Evolutionary conservation across 768 basidiomycete genomes (phyloP).

Genomic region (Lepiota subincarnata): DNA sequence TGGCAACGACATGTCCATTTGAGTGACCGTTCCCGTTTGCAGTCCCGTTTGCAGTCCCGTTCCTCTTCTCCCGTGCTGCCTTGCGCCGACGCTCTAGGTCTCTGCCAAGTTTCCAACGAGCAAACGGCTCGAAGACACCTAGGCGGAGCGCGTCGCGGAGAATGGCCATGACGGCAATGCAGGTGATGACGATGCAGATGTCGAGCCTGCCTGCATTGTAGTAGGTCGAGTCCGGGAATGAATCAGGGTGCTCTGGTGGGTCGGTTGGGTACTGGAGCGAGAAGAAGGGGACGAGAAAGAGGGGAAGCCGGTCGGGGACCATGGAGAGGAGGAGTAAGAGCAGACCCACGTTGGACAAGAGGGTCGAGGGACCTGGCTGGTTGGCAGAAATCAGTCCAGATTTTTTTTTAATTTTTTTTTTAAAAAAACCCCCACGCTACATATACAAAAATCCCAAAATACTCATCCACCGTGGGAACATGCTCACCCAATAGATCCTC

Average conservation of each 20-base stretch:
- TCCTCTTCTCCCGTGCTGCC: conserved; percentile 16
- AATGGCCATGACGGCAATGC: conserved; percentile 83
- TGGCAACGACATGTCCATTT: conserved; percentile 2
- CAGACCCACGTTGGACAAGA: neutral
- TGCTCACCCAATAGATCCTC: neutral
- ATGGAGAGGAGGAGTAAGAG: neutral
- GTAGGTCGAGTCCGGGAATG: conserved; percentile 65
- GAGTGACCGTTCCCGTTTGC: conserved; percentile 16
- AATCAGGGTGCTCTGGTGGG: conserved; percentile 58
- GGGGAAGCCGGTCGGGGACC: conserved; percentile 34
- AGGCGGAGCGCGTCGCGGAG: conserved; percentile 77
- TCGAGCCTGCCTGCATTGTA: conserved; percentile 76
- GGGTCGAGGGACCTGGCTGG: conserved; percentile 6
- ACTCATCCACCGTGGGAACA: conserved; percentile 23
- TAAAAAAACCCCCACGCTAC: neutral
- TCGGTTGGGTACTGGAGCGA: conserved; percentile 65
- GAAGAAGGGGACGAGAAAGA: conserved; percentile 64
- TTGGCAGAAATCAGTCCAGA: conserved; percentile 5
- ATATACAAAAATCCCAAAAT: conserved; percentile 2
- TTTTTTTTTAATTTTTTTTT: neutral
- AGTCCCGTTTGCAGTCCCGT: conserved; percentile 14
- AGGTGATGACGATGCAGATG: conserved; percentile 73
- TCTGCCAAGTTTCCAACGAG: conserved; percentile 65
- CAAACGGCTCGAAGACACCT: conserved; percentile 75
- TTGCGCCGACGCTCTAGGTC: conserved; percentile 35